Evolutionary conservation across 352 stramenopile genomes (phyloP).

Genomic region (Phytophthora vignae): DNA sequence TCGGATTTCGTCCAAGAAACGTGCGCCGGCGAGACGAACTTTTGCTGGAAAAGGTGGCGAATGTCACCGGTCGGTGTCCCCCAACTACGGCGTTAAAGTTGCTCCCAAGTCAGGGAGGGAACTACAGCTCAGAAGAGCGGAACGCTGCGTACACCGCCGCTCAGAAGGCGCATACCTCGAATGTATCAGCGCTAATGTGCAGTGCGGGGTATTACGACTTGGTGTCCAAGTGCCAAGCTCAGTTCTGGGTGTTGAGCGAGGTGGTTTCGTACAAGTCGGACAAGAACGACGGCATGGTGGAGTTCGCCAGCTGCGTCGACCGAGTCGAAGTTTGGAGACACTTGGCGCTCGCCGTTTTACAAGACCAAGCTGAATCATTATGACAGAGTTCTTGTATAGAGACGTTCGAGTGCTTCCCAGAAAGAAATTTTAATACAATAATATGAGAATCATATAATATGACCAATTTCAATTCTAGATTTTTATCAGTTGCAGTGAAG

Average conservation of each 20-base stretch:
- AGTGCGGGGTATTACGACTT: conserved; percentile 26
- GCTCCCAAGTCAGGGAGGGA: conserved; percentile 35
- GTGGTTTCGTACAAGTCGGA: conserved; percentile 39
- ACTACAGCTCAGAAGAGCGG: conserved; percentile 19
- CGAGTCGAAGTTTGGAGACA: conserved; percentile 38
- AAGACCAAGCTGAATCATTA: conserved; percentile 61
- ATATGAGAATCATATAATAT: no score
- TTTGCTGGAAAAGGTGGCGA: conserved; percentile 29
- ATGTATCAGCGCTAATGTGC: conserved; percentile 45
- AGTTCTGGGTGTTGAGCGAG: conserved; percentile 22
- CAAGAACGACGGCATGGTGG: conserved; percentile 48
- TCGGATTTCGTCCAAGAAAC: conserved; percentile 47
- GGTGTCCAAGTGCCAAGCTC: conserved; percentile 27
- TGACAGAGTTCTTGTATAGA: conserved; percentile 55
- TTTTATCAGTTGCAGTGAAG: neutral
- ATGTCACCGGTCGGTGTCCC: conserved; percentile 43
- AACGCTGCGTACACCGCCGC: conserved; percentile 30
- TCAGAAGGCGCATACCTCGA: conserved; percentile 27
- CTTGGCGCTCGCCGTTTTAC: conserved; percentile 52
- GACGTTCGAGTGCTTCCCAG: no score
- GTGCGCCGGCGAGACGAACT: conserved; percentile 29
- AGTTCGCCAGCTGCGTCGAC: conserved; percentile 52
- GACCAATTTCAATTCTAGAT: neutral
- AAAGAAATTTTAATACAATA: no score
- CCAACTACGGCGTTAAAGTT: conserved; percentile 31